A percentile compares a stretch with the other conserved stretches of the same genome.
These are phyloP conservation scores for Allium fistulosum DNA, from an alignment of 106 monocot genomes.

Conservation along the genomic window DNA sequence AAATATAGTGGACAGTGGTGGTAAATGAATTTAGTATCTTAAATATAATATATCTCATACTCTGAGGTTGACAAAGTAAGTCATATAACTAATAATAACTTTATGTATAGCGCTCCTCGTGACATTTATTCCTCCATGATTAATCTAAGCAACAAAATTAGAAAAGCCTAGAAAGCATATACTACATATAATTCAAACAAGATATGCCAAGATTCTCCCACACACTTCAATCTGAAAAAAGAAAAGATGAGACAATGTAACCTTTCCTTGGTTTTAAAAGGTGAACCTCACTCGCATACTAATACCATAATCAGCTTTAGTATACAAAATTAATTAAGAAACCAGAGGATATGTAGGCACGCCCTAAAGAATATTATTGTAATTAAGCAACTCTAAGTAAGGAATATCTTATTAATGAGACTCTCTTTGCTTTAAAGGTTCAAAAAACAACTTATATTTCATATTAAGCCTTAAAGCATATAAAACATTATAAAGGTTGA, in stretches of 20 bases:
- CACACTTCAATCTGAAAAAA: conserved; percentile 8
- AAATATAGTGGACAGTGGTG: too few species aligned
- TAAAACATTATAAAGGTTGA: conserved; percentile 10
- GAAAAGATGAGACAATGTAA: not conserved
- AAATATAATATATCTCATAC: not conserved
- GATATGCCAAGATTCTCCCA: conserved; percentile 55
- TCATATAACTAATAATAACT: not conserved
- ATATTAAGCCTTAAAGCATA: conserved; percentile 30
- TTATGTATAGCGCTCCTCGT: not conserved
- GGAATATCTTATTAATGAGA: conserved; percentile 48
- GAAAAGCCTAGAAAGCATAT: conserved; percentile 49
- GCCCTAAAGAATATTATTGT: conserved; percentile 12
- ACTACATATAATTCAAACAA: conserved; percentile 50
- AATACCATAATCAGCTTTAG: conserved; percentile 13
- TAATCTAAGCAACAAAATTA: conserved; percentile 26
- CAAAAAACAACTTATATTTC: conserved; percentile 10
- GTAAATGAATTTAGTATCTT: too few species aligned
- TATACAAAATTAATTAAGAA: conserved; percentile 14
- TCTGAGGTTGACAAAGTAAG: conserved; percentile 8
- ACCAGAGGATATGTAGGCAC: conserved; percentile 5
- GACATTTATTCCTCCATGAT: conserved; percentile 35
- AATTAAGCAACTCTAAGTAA: conserved; percentile 39
- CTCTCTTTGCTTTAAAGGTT: conserved; percentile 5
- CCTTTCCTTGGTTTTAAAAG: conserved; percentile 56
- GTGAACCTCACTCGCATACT: conserved; percentile 5